Conservation (phyloP, 2,329 filamentous ascomycete species). For the Dothideomycetes sp. region DNA sequence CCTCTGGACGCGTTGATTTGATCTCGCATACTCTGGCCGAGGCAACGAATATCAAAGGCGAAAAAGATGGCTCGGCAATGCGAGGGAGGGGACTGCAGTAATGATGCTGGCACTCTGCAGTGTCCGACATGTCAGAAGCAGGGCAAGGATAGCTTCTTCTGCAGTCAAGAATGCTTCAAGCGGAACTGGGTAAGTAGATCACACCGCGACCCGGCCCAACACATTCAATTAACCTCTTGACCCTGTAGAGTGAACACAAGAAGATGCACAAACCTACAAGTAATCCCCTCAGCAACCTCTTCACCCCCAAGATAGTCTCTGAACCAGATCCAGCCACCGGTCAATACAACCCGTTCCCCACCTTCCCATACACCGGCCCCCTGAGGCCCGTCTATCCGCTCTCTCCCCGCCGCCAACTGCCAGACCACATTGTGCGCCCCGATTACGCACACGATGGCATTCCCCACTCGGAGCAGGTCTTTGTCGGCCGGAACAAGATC, state of each 20-base stretch:
- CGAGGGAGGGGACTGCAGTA: conserved; percentile 70
- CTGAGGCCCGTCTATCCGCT: conserved; percentile 66
- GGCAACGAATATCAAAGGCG: no score
- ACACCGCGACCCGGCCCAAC: no score
- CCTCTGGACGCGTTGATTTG: no score
- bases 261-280: conserved; percentile 69
- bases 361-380: conserved; percentile 68
- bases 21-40: no score
- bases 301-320: conserved; percentile 75
- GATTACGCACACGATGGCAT: conserved; percentile 84
- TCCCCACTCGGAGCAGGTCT: conserved; percentile 51
- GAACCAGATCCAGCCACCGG: conserved; percentile 85
- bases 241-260: conserved; percentile 85
- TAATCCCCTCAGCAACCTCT: conserved; percentile 60
- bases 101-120: conserved; percentile 75
- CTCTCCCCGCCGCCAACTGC: conserved; percentile 60
- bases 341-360: conserved; percentile 84
- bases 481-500: conserved; percentile 64
- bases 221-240: no score
- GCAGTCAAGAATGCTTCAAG: conserved; percentile 98
- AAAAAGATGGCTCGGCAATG: conserved; percentile 49
- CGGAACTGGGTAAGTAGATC: conserved; percentile 74
- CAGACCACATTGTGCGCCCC: conserved; percentile 69
- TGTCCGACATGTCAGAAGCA: conserved; percentile 93
- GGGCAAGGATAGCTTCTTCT: conserved; percentile 88